Evolutionary conservation across 257 asterid species (phyloP).

Genomic region (Salvia splendens): DNA sequence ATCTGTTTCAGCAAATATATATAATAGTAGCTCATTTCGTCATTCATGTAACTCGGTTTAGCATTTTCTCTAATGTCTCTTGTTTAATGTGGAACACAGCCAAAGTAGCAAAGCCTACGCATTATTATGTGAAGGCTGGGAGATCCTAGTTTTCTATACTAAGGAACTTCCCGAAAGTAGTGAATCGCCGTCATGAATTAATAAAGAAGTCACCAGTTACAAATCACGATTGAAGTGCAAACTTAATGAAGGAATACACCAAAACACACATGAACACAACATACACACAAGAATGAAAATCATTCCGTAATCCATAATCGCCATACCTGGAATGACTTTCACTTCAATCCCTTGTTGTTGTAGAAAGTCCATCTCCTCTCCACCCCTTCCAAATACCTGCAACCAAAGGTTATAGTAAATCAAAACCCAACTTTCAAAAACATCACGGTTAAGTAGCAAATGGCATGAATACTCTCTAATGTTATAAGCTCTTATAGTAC

Average conservation of each 20-base stretch:
- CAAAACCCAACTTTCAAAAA: conserved; percentile 18
- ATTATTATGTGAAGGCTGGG: neutral
- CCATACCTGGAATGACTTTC: conserved; percentile 86
- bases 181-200: neutral
- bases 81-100: too few relatives aligned
- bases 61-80: too few relatives aligned
- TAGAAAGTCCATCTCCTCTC: conserved; percentile 98
- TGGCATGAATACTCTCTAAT: neutral
- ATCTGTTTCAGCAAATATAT: too few relatives aligned
- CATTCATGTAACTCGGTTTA: too few relatives aligned
- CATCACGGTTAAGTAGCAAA: neutral
- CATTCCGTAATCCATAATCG: neutral
- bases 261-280: neutral
- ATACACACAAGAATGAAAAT: neutral
- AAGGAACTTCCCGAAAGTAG: neutral
- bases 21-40: too few relatives aligned
- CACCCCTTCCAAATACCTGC: conserved; percentile 97
- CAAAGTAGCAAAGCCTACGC: neutral
- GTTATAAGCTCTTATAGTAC: conserved; percentile 2
- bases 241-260: neutral
- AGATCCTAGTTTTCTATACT: neutral
- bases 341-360: conserved; percentile 84
- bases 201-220: neutral
- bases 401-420: conserved; percentile 28
- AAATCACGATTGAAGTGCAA: neutral